phyloP scores from a whole-genome alignment of 306 rosid species.

The Styphnolobium japonicum region DNA sequence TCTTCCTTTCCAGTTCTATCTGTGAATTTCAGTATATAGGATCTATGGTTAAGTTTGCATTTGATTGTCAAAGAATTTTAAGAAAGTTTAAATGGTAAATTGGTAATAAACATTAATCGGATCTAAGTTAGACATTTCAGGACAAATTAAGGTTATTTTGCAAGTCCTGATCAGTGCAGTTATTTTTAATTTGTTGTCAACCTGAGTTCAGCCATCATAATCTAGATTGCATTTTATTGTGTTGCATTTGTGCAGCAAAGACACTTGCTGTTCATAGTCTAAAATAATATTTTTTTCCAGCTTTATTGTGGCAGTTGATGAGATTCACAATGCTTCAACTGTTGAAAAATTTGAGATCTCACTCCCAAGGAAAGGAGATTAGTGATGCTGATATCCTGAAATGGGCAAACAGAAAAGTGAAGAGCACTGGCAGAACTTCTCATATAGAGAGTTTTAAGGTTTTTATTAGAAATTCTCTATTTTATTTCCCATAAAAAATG shows the following conservation, averaged over 20 bases:
- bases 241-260: background rate
- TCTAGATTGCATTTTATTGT: background rate
- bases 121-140: background rate
- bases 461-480: background rate
- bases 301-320: conserved; percentile 96
- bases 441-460: conserved; percentile 88
- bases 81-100: background rate
- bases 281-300: conserved; percentile 45
- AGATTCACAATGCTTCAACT: conserved; percentile 88
- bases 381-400: conserved; percentile 79
- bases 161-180: background rate
- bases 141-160: background rate
- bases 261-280: background rate
- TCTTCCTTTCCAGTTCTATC: background rate
- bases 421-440: conserved; percentile 73
- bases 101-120: background rate
- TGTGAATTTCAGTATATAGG: background rate
- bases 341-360: conserved; percentile 76
- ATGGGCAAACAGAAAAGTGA: conserved; percentile 87
- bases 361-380: conserved; percentile 87
- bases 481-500: background rate
- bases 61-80: background rate
- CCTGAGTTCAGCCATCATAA: background rate
- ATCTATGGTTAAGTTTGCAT: background rate
- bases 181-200: background rate